Evolutionary conservation across 345 rosid genomes (phyloP).

Genomic region (Eucalyptus pauciflora): DNA sequence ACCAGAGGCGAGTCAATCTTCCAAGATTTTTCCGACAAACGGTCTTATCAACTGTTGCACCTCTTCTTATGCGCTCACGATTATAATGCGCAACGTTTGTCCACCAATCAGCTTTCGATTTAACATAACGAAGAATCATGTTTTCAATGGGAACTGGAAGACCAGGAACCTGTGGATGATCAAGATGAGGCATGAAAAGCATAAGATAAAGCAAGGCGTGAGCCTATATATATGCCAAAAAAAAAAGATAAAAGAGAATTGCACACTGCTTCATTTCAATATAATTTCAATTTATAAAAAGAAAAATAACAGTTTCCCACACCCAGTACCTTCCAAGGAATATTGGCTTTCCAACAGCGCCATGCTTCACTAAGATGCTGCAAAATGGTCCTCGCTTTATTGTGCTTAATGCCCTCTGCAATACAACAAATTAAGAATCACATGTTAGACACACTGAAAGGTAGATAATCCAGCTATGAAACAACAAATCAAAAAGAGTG

Average conservation of each 20-base stretch:
- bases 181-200: neutral
- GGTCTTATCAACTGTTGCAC: conserved; percentile 98
- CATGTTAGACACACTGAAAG: neutral
- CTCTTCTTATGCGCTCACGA: conserved; percentile 97
- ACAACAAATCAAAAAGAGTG: neutral
- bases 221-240: too few relatives aligned
- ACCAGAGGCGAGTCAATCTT: conserved; percentile 95
- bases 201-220: neutral
- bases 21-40: conserved; percentile 97
- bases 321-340: conserved; percentile 76
- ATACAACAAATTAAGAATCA: neutral
- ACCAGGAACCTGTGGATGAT: conserved; percentile 64
- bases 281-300: neutral
- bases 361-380: conserved; percentile 99
- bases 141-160: conserved; percentile 96
- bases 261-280: neutral
- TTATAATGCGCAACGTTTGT: conserved; percentile 98
- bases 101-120: conserved; percentile 99
- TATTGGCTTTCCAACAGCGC: conserved; percentile 99
- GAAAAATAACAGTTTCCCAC: neutral
- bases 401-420: conserved; percentile 98
- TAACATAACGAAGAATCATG: conserved; percentile 97
- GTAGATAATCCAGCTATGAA: neutral
- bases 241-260: neutral
- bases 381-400: conserved; percentile 94